phyloP scores from a whole-genome alignment of 1,284 basidiomycete species.

The Puccinia brachypodii region DNA sequence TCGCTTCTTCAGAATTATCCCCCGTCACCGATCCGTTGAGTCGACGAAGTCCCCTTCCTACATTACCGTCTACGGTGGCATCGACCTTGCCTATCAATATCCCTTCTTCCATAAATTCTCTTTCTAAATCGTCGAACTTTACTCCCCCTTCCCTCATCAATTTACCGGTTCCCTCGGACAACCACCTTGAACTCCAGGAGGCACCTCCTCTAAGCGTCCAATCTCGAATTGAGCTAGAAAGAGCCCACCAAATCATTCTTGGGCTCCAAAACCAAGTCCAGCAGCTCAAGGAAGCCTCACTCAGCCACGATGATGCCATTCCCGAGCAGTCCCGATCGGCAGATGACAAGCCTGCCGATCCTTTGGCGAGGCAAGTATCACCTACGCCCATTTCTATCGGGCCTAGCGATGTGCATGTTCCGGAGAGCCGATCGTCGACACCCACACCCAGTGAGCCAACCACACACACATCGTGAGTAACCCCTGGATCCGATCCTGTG shows the following conservation, averaged over 20 bases:
- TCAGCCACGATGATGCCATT: background rate
- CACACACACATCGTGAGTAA: background rate
- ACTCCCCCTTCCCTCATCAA: background rate
- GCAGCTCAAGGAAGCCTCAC: background rate
- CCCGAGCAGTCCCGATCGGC: background rate
- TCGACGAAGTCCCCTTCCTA: background rate
- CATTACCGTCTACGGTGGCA: background rate
- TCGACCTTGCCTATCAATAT: background rate
- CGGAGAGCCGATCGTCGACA: background rate
- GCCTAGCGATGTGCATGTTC: background rate
- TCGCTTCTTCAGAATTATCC: background rate
- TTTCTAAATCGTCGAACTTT: background rate
- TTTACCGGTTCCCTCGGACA: background rate
- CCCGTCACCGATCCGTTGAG: background rate
- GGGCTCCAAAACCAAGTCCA: slow-evolving; percentile 13
- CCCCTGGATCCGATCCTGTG: background rate
- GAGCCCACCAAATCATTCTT: background rate
- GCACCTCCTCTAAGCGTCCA: background rate
- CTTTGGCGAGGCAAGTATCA: too few relatives aligned
- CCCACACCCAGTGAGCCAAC: background rate
- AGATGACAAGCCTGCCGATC: background rate
- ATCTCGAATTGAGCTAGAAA: slow-evolving; percentile 1
- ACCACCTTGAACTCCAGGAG: background rate
- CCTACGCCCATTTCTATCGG: background rate
- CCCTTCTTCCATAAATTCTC: background rate